These are phyloP conservation scores for Myochromella boudieri DNA, from an alignment of 768 basidiomycete species.

Conservation along the genomic window DNA sequence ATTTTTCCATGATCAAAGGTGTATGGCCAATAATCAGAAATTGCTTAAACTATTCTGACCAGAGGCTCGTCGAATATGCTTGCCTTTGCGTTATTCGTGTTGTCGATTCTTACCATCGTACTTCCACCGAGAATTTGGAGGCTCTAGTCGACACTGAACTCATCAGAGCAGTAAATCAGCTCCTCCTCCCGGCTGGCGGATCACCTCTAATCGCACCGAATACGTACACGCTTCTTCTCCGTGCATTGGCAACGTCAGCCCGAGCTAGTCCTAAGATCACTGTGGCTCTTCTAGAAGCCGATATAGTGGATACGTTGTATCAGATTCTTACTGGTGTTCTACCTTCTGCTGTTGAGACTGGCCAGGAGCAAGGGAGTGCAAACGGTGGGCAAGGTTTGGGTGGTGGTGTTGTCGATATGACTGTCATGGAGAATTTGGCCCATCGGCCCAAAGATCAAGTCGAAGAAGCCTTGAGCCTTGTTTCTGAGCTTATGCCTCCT, in stretches of 20 bases:
- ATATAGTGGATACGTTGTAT: constrained; percentile 89
- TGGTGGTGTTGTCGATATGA: constrained; percentile 92
- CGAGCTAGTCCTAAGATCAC: constrained; percentile 88
- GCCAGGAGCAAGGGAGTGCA: constrained; percentile 62
- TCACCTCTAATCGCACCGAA: constrained; percentile 83
- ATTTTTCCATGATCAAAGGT: constrained; percentile 84
- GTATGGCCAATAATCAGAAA: constrained; percentile 94
- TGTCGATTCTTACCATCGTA: constrained; percentile 88
- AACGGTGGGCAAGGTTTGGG: constrained; percentile 75
- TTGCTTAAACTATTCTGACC: constrained; percentile 89
- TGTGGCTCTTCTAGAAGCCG: constrained; percentile 83
- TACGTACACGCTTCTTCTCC: constrained; percentile 87
- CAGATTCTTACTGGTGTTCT: constrained; percentile 95
- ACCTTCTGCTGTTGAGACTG: constrained; percentile 58
- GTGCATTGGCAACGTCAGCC: constrained; percentile 85
- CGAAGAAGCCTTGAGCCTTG: constrained; percentile 86
- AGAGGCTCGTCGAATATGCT: constrained; percentile 96
- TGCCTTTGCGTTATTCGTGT: constrained; percentile 93
- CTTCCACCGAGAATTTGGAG: constrained; percentile 85
- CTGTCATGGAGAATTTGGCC: constrained; percentile 95
- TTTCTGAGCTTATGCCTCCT: constrained; percentile 92
- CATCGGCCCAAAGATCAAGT: constrained; percentile 97
- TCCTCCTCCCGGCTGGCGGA: constrained; percentile 83
- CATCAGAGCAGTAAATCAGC: constrained; percentile 80
- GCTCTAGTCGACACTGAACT: constrained; percentile 76